These are phyloP conservation scores for Phalaenopsis aphrodite DNA, from an alignment of 106 monocot genomes.

Conservation along the genomic window DNA sequence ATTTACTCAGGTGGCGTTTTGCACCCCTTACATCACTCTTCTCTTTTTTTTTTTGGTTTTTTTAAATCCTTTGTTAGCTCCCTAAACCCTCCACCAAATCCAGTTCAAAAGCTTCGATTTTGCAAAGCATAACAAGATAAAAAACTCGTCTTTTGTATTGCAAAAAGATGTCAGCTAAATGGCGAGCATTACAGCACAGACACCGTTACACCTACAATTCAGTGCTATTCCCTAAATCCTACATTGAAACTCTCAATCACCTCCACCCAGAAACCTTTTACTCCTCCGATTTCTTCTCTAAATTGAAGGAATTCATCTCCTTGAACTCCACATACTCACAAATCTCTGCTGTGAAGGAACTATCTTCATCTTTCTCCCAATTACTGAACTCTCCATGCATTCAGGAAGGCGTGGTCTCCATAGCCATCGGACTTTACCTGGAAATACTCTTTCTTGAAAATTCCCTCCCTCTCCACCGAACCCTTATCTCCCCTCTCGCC, in stretches of 20 bases:
- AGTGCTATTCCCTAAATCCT: conserved; percentile 64
- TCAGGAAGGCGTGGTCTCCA: conserved; percentile 12
- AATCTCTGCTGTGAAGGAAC: conserved; percentile 50
- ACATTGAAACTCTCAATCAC: conserved; percentile 30
- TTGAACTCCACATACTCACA: conserved; percentile 77
- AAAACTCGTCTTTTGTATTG: not conserved
- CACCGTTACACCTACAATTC: conserved; percentile 94
- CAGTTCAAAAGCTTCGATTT: conserved; percentile 1
- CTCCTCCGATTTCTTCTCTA: conserved; percentile 31
- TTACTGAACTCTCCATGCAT: conserved; percentile 31
- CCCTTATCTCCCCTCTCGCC: conserved; percentile 66
- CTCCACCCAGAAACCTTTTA: conserved; percentile 12
- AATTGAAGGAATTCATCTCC: conserved; percentile 36
- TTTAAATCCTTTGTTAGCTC: not conserved
- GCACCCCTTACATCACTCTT: not conserved
- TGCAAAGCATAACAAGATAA: not conserved
- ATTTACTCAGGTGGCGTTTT: not conserved
- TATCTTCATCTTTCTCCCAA: conserved; percentile 44
- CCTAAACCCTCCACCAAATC: not conserved
- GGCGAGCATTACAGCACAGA: conserved; percentile 86
- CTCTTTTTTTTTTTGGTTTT: too few species aligned
- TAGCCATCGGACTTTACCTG: conserved; percentile 46
- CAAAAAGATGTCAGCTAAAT: conserved; percentile 78
- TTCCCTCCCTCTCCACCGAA: conserved; percentile 88
- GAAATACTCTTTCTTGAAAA: conserved; percentile 90